Percentiles rank a stretch among this genome's conserved stretches.
Conservation (phyloP, 73 alveolate genomes). For the Paramecium sexaurelia region DNA sequence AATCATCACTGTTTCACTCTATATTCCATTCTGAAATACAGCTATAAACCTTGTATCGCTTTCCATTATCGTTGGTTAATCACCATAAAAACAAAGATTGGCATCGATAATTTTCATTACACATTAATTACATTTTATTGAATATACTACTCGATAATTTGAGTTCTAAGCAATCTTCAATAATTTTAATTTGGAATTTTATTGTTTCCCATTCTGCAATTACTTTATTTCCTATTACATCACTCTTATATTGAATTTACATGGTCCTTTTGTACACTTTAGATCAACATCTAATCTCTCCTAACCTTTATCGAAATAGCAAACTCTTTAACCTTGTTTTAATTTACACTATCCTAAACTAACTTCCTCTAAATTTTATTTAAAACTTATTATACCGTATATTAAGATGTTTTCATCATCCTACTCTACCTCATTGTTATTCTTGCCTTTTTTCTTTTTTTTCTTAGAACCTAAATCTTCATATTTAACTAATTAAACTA, state of each 20-base stretch:
- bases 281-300: neutral
- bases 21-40: neutral
- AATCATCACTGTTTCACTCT: neutral
- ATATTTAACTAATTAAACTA: neutral
- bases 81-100: neutral
- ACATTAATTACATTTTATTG: neutral
- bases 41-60: neutral
- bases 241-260: neutral
- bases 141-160: neutral
- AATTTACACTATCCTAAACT: neutral
- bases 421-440: neutral
- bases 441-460: neutral
- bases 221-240: neutral
- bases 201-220: neutral
- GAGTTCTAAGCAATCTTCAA: neutral
- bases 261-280: constrained; percentile 8
- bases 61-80: neutral
- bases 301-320: neutral
- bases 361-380: neutral
- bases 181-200: neutral
- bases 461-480: neutral
- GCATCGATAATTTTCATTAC: neutral
- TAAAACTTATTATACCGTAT: neutral
- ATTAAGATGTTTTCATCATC: neutral
- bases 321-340: neutral